Base-by-base conservation (phyloP, 1,284 basidiomycete species). In the Vanrija humicola region DNA sequence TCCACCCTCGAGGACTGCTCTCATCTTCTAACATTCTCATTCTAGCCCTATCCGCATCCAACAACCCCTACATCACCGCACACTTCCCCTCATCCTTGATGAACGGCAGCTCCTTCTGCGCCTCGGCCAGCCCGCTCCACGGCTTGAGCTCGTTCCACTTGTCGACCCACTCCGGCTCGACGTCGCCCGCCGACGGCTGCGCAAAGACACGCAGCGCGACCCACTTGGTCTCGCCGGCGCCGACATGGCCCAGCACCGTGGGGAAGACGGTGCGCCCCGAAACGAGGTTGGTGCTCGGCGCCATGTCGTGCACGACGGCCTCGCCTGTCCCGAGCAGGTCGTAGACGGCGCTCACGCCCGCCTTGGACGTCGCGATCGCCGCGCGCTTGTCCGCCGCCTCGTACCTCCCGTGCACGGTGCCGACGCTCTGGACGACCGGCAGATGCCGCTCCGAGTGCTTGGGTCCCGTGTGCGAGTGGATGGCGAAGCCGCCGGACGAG, bases 241-340 rank as follows among this genome's bases (percentile, higher is more conserved):
- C 64, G 55, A 84, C 80, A 39, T 80, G 77, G 10, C 78, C 82
- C 55, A 82, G 62, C n/a, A 87, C 78, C 21, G 83, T 84, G 7
- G 86, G 86, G 52, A 87, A 69, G 6, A 86, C 81, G 16, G 85
- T 83, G n/a, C 87, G 77, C 5, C 86, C 79, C 15, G 82, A 82
- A 59, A 87, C 81, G 61, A 87, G 64, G 68, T 86, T 88, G 29
- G 85, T 81, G 71, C 87, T 87, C 39, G 85, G 82, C 69, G 87
- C 86, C 21, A 81, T 56, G 38, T 62, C 58, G 14, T 64, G 56
- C 3, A 69, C 58, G 25, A 48, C 51, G 3, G 52, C 64, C 44
- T 48, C 50, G 6, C 52, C 53, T 6, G 19, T 46, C 5, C 53
- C 49, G 23, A 56, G 38, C 1, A 69, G 21, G 50, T 67, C 57